Percentiles rank a stretch among this genome's conserved stretches.
phyloP scores from a whole-genome alignment of 73 alveolate species.

The Durusdinium trenchii region DNA sequence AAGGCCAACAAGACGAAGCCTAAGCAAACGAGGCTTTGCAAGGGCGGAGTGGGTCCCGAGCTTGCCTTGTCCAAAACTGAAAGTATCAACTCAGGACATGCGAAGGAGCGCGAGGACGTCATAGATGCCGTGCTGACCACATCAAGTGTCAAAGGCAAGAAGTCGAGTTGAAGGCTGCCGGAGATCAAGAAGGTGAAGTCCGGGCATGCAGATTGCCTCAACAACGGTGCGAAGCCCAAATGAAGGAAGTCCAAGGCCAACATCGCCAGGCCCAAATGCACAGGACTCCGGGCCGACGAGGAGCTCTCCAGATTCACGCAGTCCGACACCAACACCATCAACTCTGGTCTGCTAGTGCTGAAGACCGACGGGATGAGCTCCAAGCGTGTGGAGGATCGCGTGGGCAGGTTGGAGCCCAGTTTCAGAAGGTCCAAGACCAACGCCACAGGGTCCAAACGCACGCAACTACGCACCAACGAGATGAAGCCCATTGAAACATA shows the following conservation, averaged over 20 bases:
- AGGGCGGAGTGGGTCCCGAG: background rate
- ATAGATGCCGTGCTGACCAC: background rate
- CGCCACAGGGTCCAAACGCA: background rate
- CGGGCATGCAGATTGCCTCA: background rate
- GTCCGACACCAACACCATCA: background rate
- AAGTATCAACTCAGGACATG: background rate
- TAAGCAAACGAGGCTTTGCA: background rate
- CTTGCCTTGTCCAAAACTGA: background rate
- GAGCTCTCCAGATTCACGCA: background rate
- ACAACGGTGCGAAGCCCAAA: background rate
- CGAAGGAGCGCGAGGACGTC: background rate
- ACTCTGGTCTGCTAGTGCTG: background rate
- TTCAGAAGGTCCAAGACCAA: background rate
- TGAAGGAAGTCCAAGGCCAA: constrained; percentile 26
- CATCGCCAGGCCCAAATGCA: background rate
- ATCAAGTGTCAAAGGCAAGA: background rate
- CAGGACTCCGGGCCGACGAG: constrained; percentile 5
- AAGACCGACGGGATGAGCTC: background rate
- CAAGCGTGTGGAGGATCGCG: background rate
- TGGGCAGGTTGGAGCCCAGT: background rate
- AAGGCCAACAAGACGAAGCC: background rate
- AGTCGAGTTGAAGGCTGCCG: background rate
- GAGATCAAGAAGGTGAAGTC: background rate
- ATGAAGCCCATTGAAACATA: background rate
- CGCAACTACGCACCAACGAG: background rate